A percentile compares a stretch with the other conserved stretches of the same genome.
Conservation (phyloP, 306 rosid species). For the Abrus precatorius region DNA sequence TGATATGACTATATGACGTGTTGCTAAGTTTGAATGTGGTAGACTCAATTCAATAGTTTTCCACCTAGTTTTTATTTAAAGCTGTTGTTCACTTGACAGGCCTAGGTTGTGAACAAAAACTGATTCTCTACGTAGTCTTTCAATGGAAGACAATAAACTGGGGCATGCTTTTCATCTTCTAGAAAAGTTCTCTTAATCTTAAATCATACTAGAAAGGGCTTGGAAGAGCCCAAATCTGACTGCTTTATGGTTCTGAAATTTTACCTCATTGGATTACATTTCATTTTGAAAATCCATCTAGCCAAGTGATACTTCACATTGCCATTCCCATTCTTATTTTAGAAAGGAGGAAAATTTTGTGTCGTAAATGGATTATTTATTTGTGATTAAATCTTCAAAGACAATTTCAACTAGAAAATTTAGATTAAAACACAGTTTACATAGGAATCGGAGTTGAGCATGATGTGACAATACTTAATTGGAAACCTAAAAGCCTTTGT, state of each 20-base stretch:
- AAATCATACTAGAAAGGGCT: not conserved
- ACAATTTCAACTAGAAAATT: not conserved
- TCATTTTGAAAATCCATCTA: conserved; percentile 12
- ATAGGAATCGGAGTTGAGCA: not conserved
- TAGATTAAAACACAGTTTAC: not conserved
- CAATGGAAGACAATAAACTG: not conserved
- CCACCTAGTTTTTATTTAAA: not conserved
- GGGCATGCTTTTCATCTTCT: conserved; percentile 12
- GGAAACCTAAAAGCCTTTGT: not conserved
- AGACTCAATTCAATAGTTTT: conserved; percentile 27
- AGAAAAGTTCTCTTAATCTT: not conserved
- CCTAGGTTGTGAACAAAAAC: conserved; percentile 7
- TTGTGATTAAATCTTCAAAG: not conserved
- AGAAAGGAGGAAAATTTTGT: conserved; percentile 16
- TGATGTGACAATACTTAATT: conserved; percentile 3
- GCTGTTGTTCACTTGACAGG: conserved; percentile 15
- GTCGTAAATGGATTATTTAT: not conserved
- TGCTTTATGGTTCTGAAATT: not conserved
- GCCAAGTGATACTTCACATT: not conserved
- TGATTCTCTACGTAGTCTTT: conserved; percentile 10
- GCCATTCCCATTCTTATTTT: conserved; percentile 6
- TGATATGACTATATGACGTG: not conserved
- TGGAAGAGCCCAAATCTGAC: not conserved
- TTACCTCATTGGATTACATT: conserved; percentile 4
- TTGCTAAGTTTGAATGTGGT: not conserved